Base-by-base conservation (phyloP, 306 rosid genomes). In the Crataegus laevigata region DNA sequence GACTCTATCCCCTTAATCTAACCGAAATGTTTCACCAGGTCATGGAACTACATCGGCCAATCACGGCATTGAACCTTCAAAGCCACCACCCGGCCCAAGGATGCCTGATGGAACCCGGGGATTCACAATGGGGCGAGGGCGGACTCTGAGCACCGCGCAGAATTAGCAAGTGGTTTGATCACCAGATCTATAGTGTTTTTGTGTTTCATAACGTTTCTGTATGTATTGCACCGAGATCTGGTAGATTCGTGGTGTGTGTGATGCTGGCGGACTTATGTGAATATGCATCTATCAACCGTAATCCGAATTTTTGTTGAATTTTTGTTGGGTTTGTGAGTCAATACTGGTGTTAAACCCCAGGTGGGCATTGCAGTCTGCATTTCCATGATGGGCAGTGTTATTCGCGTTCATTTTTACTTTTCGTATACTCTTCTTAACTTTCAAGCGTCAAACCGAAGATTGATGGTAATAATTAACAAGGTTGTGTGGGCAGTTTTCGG, bases 81-180 rank as follows among this genome's bases (percentile, higher is more conserved):
- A 88, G 84, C 99, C 98, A 5, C 99, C 98, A 22, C 99, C 98
- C 1, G 99, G 98, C 38, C 99, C 99, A 9, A 90, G 75, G 82
- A 96, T 96, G 99, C 99, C 99, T 0, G 97, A 96, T 69, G 99
- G 99, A 81, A 92, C 99, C 12, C 79, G 92, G 68, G 99, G 99
- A 80, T 96, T 96, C 79, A 80, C 98, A 18, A 78, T 92, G 74
- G 99, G 99, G 47, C 96, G 99, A n/a, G 99, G 98, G 72, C 91
- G 98, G 66, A 87, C 89, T 72, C 85, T 73, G 25, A 79, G 63
- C 60, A 68, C 90, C 19, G 42, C 77, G 59, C 89, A 86, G 43
- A 88, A 69, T 75, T 86, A 87, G 85, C 74, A 26, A 43, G 71
- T 50, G 66, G 74, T 64, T 76, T 73, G 62, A 55, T 30, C 12